These are phyloP conservation scores for Candida verbasci DNA, from an alignment of 805 yeast genomes.

Conservation along the genomic window DNA sequence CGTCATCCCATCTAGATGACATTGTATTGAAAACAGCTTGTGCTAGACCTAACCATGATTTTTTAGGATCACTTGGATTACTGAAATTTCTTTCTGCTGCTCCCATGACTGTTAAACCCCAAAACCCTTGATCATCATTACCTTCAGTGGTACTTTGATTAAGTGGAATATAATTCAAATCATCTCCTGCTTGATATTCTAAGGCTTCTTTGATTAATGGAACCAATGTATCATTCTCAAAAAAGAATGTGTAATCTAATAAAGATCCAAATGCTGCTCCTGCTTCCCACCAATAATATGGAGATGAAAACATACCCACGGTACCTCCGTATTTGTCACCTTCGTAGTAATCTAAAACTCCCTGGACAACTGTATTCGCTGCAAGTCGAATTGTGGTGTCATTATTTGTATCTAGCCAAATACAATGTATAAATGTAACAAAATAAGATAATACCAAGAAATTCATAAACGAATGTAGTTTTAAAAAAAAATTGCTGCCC, in stretches of 20 bases:
- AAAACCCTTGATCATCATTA: slow-evolving; percentile 95
- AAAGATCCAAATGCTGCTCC: slow-evolving; percentile 93
- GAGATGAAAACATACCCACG: slow-evolving; percentile 80
- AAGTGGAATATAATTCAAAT: slow-evolving; percentile 76
- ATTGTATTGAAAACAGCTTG: slow-evolving; percentile 43
- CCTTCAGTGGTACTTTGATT: slow-evolving; percentile 93
- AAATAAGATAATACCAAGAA: not conserved
- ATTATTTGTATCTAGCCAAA: slow-evolving; percentile 35
- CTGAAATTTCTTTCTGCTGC: slow-evolving; percentile 89
- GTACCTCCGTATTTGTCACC: slow-evolving; percentile 69
- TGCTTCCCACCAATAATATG: slow-evolving; percentile 99
- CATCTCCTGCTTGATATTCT: slow-evolving; percentile 60
- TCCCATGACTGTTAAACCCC: slow-evolving; percentile 91
- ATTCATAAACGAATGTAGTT: not conserved
- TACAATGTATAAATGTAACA: not conserved
- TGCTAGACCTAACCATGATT: slow-evolving; percentile 37
- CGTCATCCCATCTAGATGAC: slow-evolving; percentile 41
- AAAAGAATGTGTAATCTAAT: slow-evolving; percentile 70
- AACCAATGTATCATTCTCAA: slow-evolving; percentile 67
- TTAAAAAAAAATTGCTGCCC: not conserved
- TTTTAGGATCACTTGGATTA: slow-evolving; percentile 36
- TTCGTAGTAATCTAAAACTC: slow-evolving; percentile 78
- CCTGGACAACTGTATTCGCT: slow-evolving; percentile 57
- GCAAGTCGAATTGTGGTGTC: slow-evolving; percentile 48
- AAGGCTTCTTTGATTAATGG: slow-evolving; percentile 57